Conservation (phyloP, 768 basidiomycete species). For the Sporobolomyces pararoseus region DNA sequence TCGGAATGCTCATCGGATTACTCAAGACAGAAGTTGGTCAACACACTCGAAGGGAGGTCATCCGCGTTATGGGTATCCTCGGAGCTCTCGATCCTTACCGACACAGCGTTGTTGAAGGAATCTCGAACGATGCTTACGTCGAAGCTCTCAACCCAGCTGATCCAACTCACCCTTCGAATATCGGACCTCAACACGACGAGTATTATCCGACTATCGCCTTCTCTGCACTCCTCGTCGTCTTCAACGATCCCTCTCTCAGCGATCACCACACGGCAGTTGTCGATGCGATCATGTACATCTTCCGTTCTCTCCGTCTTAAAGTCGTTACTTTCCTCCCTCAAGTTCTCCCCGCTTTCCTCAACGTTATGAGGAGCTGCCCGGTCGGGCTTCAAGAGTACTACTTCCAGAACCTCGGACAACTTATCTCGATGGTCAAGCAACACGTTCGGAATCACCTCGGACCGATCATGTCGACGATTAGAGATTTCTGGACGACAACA, state of each 20-base stretch:
- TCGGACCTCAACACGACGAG: conserved; percentile 60
- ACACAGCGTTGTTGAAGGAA: conserved; percentile 55
- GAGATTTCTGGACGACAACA: conserved; percentile 76
- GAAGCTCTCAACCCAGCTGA: conserved; percentile 55
- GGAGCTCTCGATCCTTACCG: conserved; percentile 94
- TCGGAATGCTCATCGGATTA: conserved; percentile 79
- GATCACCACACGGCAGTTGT: conserved; percentile 88
- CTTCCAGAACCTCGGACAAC: conserved; percentile 88
- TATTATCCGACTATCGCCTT: conserved; percentile 97
- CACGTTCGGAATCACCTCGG: conserved; percentile 89
- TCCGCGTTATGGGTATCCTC: conserved; percentile 90
- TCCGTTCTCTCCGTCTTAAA: conserved; percentile 94
- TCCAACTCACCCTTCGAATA: conserved; percentile 51
- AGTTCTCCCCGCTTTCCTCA: conserved; percentile 91
- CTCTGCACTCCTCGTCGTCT: conserved; percentile 73
- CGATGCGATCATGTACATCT: conserved; percentile 97
- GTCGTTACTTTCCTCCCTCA: conserved; percentile 93
- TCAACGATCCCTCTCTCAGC: conserved; percentile 82
- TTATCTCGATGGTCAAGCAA: conserved; percentile 93
- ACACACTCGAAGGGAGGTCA: conserved; percentile 75
- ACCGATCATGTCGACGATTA: conserved; percentile 76
- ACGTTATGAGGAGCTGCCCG: conserved; percentile 71
- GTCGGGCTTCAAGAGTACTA: conserved; percentile 85
- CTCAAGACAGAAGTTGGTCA: conserved; percentile 68
- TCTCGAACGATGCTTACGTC: conserved; percentile 62